These are phyloP conservation scores for Rhodotorula paludigena DNA, from an alignment of 768 basidiomycete species.

Conservation along the genomic window DNA sequence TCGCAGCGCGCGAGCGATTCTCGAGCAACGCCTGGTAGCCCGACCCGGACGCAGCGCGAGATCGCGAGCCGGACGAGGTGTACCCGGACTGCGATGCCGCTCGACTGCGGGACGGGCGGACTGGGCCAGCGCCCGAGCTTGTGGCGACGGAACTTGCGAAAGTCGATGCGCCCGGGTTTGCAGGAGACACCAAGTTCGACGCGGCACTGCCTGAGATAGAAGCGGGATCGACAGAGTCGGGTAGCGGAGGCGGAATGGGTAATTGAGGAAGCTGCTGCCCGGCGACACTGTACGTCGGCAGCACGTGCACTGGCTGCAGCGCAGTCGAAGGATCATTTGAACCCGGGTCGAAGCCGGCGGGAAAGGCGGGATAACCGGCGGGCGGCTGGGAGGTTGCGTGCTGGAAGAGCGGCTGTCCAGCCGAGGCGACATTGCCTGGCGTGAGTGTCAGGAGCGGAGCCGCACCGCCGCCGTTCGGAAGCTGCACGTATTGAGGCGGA, in stretches of 20 bases:
- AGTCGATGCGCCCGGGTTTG: neutral
- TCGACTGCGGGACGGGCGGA: slow-evolving; percentile 29
- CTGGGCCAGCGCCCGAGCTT: neutral
- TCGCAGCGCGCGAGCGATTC: slow-evolving; percentile 27
- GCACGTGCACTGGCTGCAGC: neutral
- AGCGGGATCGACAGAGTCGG: slow-evolving; percentile 2
- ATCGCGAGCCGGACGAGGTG: slow-evolving; percentile 34
- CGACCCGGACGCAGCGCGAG: slow-evolving; percentile 34
- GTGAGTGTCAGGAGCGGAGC: neutral
- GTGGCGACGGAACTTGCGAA: neutral
- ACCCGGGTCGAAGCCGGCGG: slow-evolving; percentile 9
- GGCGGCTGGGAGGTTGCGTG: neutral
- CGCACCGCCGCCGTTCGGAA: neutral
- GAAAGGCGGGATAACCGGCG: neutral
- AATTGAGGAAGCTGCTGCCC: neutral
- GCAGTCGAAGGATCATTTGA: slow-evolving; percentile 3
- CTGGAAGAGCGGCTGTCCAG: neutral
- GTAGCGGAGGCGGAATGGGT: neutral
- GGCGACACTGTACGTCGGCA: too few relatives aligned
- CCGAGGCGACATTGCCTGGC: neutral
- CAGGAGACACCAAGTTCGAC: neutral
- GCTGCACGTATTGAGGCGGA: neutral
- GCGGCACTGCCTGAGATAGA: neutral
- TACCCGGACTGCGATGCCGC: slow-evolving; percentile 35
- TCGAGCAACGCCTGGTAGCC: slow-evolving; percentile 37